Percentiles rank a stretch among this genome's conserved stretches.
Conservation (phyloP, 257 asterid genomes). For the Euphrasia confusa region DNA sequence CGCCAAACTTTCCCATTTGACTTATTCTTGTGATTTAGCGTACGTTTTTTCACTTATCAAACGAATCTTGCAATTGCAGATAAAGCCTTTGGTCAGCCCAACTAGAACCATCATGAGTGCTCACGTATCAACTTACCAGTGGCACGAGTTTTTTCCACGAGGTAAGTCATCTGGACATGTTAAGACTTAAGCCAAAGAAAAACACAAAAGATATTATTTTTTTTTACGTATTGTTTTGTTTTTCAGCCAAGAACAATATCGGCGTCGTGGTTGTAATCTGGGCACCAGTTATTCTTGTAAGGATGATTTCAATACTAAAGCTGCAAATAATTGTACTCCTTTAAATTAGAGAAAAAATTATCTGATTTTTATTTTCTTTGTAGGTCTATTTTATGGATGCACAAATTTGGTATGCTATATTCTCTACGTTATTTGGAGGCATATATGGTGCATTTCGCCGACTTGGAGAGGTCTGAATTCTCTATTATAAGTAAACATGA, state of each 20-base stretch:
- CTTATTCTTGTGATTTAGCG: neutral
- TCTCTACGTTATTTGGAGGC: slow-evolving; percentile 88
- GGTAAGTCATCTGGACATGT: slow-evolving; percentile 37
- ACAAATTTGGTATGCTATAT: slow-evolving; percentile 95
- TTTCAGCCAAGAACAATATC: slow-evolving; percentile 76
- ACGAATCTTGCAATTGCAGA: slow-evolving; percentile 43
- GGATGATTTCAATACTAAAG: slow-evolving; percentile 23
- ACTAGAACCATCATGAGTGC: slow-evolving; percentile 68
- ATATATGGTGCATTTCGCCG: slow-evolving; percentile 96
- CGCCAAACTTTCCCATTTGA: neutral
- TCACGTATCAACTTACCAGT: slow-evolving; percentile 57
- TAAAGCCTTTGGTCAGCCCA: slow-evolving; percentile 77
- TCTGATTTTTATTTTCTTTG: slow-evolving; percentile 10
- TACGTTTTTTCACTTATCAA: slow-evolving; percentile 5
- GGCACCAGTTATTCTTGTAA: slow-evolving; percentile 74
- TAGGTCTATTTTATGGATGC: slow-evolving; percentile 92
- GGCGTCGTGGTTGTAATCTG: slow-evolving; percentile 76
- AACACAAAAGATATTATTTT: slow-evolving; percentile 14
- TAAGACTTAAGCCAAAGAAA: neutral
- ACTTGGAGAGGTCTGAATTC: slow-evolving; percentile 62
- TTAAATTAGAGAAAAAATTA: neutral
- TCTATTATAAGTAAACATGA: slow-evolving; percentile 1
- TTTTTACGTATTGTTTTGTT: slow-evolving; percentile 18
- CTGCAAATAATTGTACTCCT: slow-evolving; percentile 14
- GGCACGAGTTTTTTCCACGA: slow-evolving; percentile 94